Base-by-base conservation (phyloP, 805 yeast species). In the Myxozyma neotropica region DNA sequence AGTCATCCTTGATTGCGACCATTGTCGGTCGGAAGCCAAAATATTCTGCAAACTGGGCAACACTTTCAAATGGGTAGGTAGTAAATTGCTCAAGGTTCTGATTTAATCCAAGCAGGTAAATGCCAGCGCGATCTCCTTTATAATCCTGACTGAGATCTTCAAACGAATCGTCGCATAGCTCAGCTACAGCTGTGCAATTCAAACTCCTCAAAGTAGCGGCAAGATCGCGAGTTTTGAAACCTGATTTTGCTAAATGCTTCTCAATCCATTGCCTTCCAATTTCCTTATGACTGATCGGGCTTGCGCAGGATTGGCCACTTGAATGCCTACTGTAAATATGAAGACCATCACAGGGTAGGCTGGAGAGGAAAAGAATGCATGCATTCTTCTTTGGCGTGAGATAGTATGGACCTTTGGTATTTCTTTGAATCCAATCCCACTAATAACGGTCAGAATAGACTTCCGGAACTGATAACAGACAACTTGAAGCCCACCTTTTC, bases 41-140 rank as follows among this genome's bases (percentile, higher is more conserved):
- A 6, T 71, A 68, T 0, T 72, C 62, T 0, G 89, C 91, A 76
- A 92, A 86, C 17, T 69, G 69, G 7, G 74, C 70, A 0, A 93
- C 96, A 6, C 76, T 67, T 0, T 75, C 78, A 75, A 89, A 83
- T 0, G 88, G 80, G 54, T 80, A 77, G 0, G 97, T 91, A 21
- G 72, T 65, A 71, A 94, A 93, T 7, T 74, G 68, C 0, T 84
- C 80, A 1, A 77, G 75, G 68, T 94, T 94, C 51, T 72, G 68
- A 72, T 94, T 93, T 45, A 94, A 73, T 0, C 99, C 99, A 71
- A 93, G 98, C n/a, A 94, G 72, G 67, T 93, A 94, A 4, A 94
- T 75, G 0, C 99, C 99, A 0, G 96, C 83, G 10, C 74, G 74
- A 0, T 85, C 84, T 1, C 76, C 77, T 1, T 78, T 71, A 69